Evolutionary conservation across 495 filamentous ascomycete species (phyloP), one percentile per base, ranked within the genome.

Genomic region (Penicillium waksmanii): DNA sequence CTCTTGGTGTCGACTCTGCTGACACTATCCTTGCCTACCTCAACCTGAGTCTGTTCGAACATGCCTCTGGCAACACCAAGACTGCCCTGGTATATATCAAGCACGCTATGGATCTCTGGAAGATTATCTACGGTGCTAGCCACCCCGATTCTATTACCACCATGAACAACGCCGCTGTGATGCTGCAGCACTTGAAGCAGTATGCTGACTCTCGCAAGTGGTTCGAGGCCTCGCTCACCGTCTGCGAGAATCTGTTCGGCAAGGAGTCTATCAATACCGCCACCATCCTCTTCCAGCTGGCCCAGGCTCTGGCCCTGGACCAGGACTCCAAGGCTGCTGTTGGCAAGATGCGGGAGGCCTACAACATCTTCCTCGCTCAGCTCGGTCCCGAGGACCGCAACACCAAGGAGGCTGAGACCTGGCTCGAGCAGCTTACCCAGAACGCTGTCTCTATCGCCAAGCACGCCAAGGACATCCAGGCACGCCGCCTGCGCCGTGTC

Each of bases 61-160:
- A 99, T 71, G 90, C 90, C 53, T 90, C 83, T 49, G 91, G 91
- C 54, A 93, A 97, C 69, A 96, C 92, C 62, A 87, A 87, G 75
- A 79, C 82, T 43, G 96, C 94, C 17, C 77, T 99, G 50, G 79
- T 81, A 2, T 97, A 96, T 72, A 85, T 96, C 61, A 90, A 89
- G 69, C 96, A 98, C 67, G 95, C 96, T 12, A 85, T 99, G 67
- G 88, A 95, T 64, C 81, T 98, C 56, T 97, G 93, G 94, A 97
- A 97, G 81, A 83, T 97, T 71, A 92, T 97, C 70, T 98, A 96
- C 69, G 96, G 96, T 44, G 75, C 86, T 12, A 88, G 90, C 68
- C 96, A 99, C 76, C 96, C 96, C 3, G 96, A 99, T 74, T 95
- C 92, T 15, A 96, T 98, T 77, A 99, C 96, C 12, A 97, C 96